Percentiles rank a stretch among this genome's conserved stretches.
Evolutionary conservation across 208 protist species (phyloP).

Genomic region (Leishmania amazonensis): DNA sequence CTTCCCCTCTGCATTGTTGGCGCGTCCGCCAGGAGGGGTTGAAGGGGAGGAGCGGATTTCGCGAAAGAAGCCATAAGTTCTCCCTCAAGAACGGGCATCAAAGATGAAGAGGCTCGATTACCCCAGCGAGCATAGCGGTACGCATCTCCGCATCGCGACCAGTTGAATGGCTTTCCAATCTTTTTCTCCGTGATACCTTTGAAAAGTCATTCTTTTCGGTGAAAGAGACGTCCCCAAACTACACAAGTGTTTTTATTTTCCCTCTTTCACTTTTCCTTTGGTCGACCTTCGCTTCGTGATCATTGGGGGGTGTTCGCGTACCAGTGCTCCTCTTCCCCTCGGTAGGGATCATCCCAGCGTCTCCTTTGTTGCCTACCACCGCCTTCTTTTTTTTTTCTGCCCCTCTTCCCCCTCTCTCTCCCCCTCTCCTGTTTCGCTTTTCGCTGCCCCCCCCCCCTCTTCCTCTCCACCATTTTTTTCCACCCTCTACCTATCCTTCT

Average conservation of each 20-base stretch:
- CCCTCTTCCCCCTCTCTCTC: no score
- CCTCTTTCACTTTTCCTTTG: background rate
- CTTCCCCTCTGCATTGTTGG: background rate
- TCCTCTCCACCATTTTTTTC: background rate
- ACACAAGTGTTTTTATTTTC: background rate
- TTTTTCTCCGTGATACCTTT: background rate
- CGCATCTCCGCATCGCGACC: background rate
- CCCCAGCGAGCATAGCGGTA: background rate
- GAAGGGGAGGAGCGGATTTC: background rate
- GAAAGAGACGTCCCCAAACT: background rate
- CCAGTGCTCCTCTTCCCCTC: background rate
- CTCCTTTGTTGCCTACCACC: background rate
- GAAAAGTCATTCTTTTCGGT: background rate
- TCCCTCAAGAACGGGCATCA: background rate
- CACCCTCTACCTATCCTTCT: background rate
- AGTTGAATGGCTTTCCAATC: background rate
- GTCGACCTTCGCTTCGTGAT: background rate
- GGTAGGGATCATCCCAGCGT: background rate
- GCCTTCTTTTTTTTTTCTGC: no score
- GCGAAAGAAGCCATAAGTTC: background rate
- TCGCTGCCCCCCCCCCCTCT: background rate
- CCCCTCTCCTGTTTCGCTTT: background rate
- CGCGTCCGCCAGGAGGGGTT: background rate
- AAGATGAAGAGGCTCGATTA: background rate
- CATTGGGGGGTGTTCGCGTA: background rate